Evolutionary conservation across 192 early-diverging fungal genomes (phyloP), one percentile per base, ranked within the genome.

Genomic region (Jimgerdemannia flammicorona): DNA sequence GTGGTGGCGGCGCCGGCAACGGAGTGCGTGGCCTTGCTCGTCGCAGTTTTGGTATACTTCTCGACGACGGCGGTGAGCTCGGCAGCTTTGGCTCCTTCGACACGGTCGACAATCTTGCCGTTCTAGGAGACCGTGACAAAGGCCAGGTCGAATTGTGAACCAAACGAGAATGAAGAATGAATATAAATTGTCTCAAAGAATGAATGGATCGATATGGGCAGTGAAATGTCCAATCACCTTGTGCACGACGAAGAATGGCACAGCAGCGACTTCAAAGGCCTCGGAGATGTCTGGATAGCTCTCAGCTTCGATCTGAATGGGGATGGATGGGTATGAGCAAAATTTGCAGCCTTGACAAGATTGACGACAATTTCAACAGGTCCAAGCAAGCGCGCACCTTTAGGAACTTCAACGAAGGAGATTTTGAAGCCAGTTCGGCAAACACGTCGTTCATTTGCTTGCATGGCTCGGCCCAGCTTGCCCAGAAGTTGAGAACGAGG

Each of bases 371-470:
- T 18, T 29, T 29, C 44, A 44, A 17, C 64, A 43, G 39, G 7
- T 41, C 63, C 42, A n/a, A 44, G 20, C 17, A 18, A 66, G 1
- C 14, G 14, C 77, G 39, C 73, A 98, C 93, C 85, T 89, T 87
- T 77, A 97, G 80, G 78, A 95, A 98, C 66, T 86, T 80, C 11
- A 96, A 78, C 68, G 87, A 79, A 39, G 93, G 80, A 80, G 90
- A 93, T 80, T 96, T 95, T 64, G 80, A 80, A 9, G 93, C 91
- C 42, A 98, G 86, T 78, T 96, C 95, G 68, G 84, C 84, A 80
- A 98, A 95, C n/a, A 99, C 91, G 44, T 90, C 89, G 81, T 95
- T 94, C 90, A 99, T 96, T 82, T 97, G 95, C 77, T 86, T 81
- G 85, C 96, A 98, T 66, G 95, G 91, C 65, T 89, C 88, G 43